Base-by-base conservation (phyloP, 2,329 filamentous ascomycete species). In the Botryotinia globosa region DNA sequence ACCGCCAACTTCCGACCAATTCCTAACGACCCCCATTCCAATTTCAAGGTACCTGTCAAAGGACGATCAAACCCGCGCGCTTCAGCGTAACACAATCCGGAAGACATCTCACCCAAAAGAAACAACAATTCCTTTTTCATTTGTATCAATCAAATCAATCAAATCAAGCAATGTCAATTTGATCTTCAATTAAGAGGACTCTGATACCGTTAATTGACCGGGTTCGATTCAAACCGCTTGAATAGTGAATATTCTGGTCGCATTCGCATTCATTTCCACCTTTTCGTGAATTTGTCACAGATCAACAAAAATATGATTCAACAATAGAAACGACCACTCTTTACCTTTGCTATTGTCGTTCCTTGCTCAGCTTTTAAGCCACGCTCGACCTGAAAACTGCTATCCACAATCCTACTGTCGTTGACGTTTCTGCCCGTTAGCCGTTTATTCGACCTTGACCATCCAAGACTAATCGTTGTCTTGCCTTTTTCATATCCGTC, bases 41-140 rank as follows among this genome's bases (percentile, higher is more conserved):
- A 4, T 58, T 18, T 29, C 25, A 14, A 34, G 58, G 32, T 54
- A n/a, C 48, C n/a, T 32, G 12, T 32, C 25, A 14, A n/a, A n/a
- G 44, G 68, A 48, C 39, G 68, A 70, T 70, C 68, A 70, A 63
- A 70, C 68, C 42, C 58, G 25, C 58, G 68, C 68, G 68, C 68
- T 70, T 70, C 56, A 54, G 34, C 42, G 20, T 34, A 70, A 62
- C 20, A 70, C 32, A 54, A 37, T 51, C 18, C 29, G 54, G 14
- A 45, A 63, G 42, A 39, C 56, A 10, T 39, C 56, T 63, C n/a
- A 68, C 34, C n/a, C 5, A 58, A 58, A 32, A 34, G n/a, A 32
- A 68, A 32, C 0, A 44, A 39, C 32, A 22, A 56, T n/a, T 29
- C 4, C 25, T 7, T 20, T 37, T 29, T 12, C 14, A 29, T 37